Base-by-base conservation (phyloP, 2,329 filamentous ascomycete species). In the Hortaea sp. region DNA sequence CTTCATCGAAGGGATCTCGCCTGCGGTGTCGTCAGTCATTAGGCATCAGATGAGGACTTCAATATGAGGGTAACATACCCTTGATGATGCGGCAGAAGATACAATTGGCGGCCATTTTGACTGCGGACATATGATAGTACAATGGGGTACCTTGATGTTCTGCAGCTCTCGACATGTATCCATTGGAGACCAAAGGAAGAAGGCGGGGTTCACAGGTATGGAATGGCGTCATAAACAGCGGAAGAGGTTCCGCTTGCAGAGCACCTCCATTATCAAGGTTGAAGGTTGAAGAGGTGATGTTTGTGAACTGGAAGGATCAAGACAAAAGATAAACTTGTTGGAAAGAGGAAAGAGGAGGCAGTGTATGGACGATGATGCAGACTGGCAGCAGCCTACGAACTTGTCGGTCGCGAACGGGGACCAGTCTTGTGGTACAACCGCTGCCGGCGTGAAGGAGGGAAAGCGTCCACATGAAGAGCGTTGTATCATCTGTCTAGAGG, bases 21-120 rank as follows among this genome's bases (percentile, higher is more conserved):
- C 89, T 95, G 59, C 49, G n/a, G 2, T 12, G 5, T 6, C 30
- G 29, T 37, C 12, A 40, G 37, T 29, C 37, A 54, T 49, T 55
- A 48, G 57, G 41, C 42, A 34, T 12, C 38, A 45, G 43, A 30
- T 12, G 20, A 34, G 41, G 29, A 29, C 38, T 20, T 10, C 27
- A 20, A 10, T 29, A 3, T 45, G 20, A 41, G 12, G 6, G 38
- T 6, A 13, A 12, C 11, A 12, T 67, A 79, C 90, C 90, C 78
- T 94, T 94, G 73, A 98, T 84, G 65, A 98, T 97, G 69, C 88
- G 94, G 77, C 92, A 98, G 74, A 98, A 98, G 63, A 97, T 88
- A 66, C 92, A 98, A 53, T 82, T 74, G 45, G 83, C 74, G 12
- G 61, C 58, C 60, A 63, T 63, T 13, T 48, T 50, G 43, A 45